Percentiles rank a stretch among this genome's conserved stretches.
Evolutionary conservation across 2,329 filamentous ascomycete species (phyloP).

Genomic region (Ascochyta rabiei): DNA sequence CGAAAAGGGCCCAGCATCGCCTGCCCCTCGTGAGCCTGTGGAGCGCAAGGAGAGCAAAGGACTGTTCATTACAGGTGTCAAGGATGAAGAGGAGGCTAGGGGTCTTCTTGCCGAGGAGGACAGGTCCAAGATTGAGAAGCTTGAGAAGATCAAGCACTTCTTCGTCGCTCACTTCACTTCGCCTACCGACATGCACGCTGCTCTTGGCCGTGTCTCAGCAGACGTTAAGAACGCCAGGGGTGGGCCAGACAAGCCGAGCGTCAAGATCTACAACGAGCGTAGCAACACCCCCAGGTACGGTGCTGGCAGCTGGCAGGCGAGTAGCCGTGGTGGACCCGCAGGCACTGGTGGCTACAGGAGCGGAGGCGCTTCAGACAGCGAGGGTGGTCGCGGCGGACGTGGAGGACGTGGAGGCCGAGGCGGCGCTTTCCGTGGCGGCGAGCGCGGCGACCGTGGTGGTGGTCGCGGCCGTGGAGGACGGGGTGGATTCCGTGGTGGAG

Average conservation of each 20-base stretch:
- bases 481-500: constrained; percentile 37
- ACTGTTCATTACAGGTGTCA: constrained; percentile 87
- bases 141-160: constrained; percentile 75
- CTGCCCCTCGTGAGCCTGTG: constrained; percentile 59
- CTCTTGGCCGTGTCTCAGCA: constrained; percentile 74
- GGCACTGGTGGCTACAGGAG: constrained; percentile 81
- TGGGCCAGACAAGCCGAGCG: constrained; percentile 77
- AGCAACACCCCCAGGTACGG: constrained; percentile 54
- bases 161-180: constrained; percentile 87
- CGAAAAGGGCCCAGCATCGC: constrained; percentile 46
- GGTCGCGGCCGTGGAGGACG: constrained; percentile 46
- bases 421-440: constrained; percentile 60
- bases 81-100: constrained; percentile 80
- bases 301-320: constrained; percentile 67
- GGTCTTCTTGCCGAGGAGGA: constrained; percentile 85
- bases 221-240: constrained; percentile 77
- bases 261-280: constrained; percentile 79
- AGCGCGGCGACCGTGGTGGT: constrained; percentile 47
- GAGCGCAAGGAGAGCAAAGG: constrained; percentile 72
- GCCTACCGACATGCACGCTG: constrained; percentile 77
- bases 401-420: constrained; percentile 54
- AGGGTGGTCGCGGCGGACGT: constrained; percentile 67
- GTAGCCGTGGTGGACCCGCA: constrained; percentile 64
- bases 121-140: constrained; percentile 73
- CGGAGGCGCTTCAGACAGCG: constrained; percentile 76